Base-by-base conservation (phyloP, 2,329 filamentous ascomycete genomes). In the Davidsoniella virescens region DNA sequence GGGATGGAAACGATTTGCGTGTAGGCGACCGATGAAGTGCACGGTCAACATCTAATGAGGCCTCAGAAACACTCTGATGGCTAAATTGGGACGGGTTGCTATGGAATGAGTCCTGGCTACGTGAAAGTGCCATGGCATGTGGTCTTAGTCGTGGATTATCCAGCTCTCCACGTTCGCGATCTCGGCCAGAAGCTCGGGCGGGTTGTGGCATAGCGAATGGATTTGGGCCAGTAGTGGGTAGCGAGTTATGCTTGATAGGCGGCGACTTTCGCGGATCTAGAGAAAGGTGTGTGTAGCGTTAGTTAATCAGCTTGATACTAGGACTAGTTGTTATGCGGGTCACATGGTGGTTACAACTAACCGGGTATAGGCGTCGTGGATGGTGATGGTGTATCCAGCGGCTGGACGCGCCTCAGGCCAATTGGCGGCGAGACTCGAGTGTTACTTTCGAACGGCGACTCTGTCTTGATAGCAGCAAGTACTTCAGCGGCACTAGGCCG, bases 401-500 rank as follows among this genome's bases (percentile, higher is more conserved):
- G 45, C 41, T 52, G 51, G 14, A 53, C 51, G 10, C 51, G 40
- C 23, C 47, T 41, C 39, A 53, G 36, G 4, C 45, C 45, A 16
- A 52, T 8, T 4, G 50, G 39, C 17, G 44, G 37, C 8, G 40
- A 6, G 12, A 26, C 26, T 12, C 50, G 29, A 16, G 26, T 41
- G 17, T 20, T 38, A 9, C 65, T 64, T 38, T 73, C 69, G 44
- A 71, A 60, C 41, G 62, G 66, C 56, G 64, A 76, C 67, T 84
- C 81, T 37, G 75, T 80, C 57, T 83, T 81, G 64, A 94, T 85
- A 2, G 78, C 84, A 8, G 72, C 71, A 38, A 96, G 64, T 1
- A 98, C 90, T 52, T 96, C 88, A 43, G 80, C 84, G 1, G 92
- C 88, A 42, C 79, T 86, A 0, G 92, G 92, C 5, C 92, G 73